Evolutionary conservation across 1,284 basidiomycete species (phyloP), one percentile per base, ranked within the genome.

Genomic region (Trametes pubescens): DNA sequence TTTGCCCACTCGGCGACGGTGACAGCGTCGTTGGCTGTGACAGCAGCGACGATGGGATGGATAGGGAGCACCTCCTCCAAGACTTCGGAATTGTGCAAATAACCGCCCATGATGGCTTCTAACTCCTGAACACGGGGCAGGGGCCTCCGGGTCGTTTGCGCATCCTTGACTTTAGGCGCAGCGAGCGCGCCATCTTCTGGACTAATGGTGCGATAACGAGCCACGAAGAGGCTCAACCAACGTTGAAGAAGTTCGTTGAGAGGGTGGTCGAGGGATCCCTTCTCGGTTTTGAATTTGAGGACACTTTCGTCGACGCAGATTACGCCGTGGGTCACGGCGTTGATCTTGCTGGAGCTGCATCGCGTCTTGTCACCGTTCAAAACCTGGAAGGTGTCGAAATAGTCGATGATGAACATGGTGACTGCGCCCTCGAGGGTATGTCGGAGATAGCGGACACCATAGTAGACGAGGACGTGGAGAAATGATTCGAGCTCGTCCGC

Each of bases 401-500:
- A 43, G 6, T 43, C 40, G 8, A n/a, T 7, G 40, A 43, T n/a
- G 40, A 43, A 43, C 13, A 3, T 2, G 13, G 40, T 43, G 40
- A n/a, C 4, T 13, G 16, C 22, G 13, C 29, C 43, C 16, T 5
- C 11, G 16, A 40, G 40, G n/a, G 22, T 37, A n/a, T 38, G 24
- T 11, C 32, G 32, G 44, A 57, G 55, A n/a, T 47, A 57, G 44
- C 43, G 55, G 26, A 57, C 44, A 6, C 32, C 55, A 18, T 47
- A 16, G 16, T 34, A 48, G n/a, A 57, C n/a, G 2, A 47, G 29
- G 32, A 57, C 55, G n/a, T 57, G 55, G 44, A 57, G 47, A 29
- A 57, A 57, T 2, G 55, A 57, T 18, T 57, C 55, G 7, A 57
- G 55, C 13, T 57, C 55, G n/a, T 57, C 55, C 11, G 55, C n/a